Conservation (phyloP, 192 early-diverging fungal genomes). For the Phycomyces blakesleeanus region DNA sequence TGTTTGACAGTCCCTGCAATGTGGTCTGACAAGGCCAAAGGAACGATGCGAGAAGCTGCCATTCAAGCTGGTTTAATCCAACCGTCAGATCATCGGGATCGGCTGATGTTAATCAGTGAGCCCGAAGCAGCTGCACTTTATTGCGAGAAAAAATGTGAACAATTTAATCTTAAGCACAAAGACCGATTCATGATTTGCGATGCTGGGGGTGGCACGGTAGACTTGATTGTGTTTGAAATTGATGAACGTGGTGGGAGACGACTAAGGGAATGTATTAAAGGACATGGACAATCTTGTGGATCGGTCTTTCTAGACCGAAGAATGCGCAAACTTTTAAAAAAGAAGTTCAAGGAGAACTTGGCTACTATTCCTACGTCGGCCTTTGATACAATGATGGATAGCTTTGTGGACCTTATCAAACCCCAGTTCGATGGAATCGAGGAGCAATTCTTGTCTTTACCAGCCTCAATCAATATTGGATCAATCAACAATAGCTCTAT, state of each 20-base stretch:
- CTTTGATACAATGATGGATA: conserved; percentile 30
- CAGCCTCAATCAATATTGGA: conserved; percentile 36
- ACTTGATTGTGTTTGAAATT: conserved; percentile 52
- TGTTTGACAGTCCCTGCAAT: conserved; percentile 50
- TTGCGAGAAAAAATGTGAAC: conserved; percentile 48
- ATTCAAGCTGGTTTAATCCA: conserved; percentile 47
- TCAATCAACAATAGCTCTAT: conserved; percentile 30
- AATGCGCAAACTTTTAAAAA: conserved; percentile 45
- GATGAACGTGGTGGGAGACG: conserved; percentile 39
- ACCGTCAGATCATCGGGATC: conserved; percentile 37
- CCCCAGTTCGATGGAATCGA: conserved; percentile 48
- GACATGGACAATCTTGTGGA: conserved; percentile 46
- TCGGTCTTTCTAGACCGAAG: conserved; percentile 45
- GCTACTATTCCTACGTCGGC: conserved; percentile 36
- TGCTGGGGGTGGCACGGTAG: conserved; percentile 52
- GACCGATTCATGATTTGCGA: conserved; percentile 56
- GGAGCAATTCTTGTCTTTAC: conserved; percentile 43
- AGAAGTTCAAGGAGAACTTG: conserved; percentile 43
- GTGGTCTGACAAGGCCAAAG: conserved; percentile 53
- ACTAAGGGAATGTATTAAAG: conserved; percentile 37
- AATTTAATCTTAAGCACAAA: conserved; percentile 45
- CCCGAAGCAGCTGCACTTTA: conserved; percentile 56
- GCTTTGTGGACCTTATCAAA: conserved; percentile 45
- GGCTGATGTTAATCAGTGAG: conserved; percentile 44
- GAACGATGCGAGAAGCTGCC: conserved; percentile 49